Evolutionary conservation across 176 grass and related monocot genomes (phyloP), one percentile per base, ranked within the genome.

Genomic region (Carex littledalei): DNA sequence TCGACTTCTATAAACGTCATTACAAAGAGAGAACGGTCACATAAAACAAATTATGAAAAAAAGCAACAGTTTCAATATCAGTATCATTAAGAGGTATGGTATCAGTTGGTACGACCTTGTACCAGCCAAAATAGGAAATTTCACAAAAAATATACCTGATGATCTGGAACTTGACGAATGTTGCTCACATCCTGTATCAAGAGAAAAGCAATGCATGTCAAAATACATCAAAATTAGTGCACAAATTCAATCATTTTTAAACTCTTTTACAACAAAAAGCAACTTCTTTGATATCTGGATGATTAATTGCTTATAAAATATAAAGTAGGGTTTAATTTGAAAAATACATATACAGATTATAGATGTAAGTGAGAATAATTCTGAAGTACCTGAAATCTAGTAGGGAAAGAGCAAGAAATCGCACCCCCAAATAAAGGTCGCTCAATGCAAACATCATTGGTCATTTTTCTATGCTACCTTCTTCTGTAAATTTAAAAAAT

Each of bases 401-500:
- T 8, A 85, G 93, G 93, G 73, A 98, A 94, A 43, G 47, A 24
- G 80, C 80, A 92, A 81, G 91, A 89, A 84, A 98, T 85, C 35
- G 96, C 91, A 80, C 93, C 93, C 50, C 96, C 93, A 91, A 98
- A 98, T 17, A 98, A 78, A 67, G 93, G 87, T 17, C 88, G 67
- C 24, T 59, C 80, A 35, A 43, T 29, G 79, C 87, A 86, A 89
- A 72, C 83, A 85, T 95, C 96, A 32, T 14, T 88, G 45, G 90
- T 50, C 96, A 98, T 98, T 21, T 65, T 26, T 10, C 0, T 55
- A 62, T 62, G 22, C 68, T 35, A 15, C 7, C 17, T 31, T 59
- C 24, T 37, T 15, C 16, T 60, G 5, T 59, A 26, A 9, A 31
- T 8, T 55, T 10, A 1, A 9, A 47, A 50, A 50, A 50, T 5